These are phyloP conservation scores for Cutaneotrichosporon arboriforme DNA, from an alignment of 1,284 basidiomycete species.

Conservation along the genomic window DNA sequence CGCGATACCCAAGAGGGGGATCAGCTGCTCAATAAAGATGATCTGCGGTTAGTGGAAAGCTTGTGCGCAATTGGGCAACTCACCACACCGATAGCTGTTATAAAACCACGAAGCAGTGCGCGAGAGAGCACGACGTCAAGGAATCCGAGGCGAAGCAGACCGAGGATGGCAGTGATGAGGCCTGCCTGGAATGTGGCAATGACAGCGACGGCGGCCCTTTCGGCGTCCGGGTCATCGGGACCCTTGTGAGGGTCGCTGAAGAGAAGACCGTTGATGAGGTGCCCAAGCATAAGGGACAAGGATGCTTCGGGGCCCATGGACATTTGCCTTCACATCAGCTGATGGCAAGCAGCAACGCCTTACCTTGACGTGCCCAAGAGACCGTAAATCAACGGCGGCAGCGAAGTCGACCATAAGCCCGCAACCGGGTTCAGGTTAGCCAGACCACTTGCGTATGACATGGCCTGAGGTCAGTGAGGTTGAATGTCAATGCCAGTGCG, in stretches of 20 bases:
- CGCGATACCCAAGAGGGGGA: slow-evolving; percentile 60
- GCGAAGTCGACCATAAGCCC: slow-evolving; percentile 76
- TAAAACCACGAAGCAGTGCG: slow-evolving; percentile 76
- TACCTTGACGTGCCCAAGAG: slow-evolving; percentile 69
- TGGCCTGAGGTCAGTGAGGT: slow-evolving; percentile 48
- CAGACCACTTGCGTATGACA: slow-evolving; percentile 83
- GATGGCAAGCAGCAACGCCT: slow-evolving; percentile 8
- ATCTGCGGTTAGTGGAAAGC: slow-evolving; percentile 28
- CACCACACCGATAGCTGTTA: slow-evolving; percentile 46
- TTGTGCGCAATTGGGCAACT: slow-evolving; percentile 25
- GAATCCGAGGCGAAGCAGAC: slow-evolving; percentile 84
- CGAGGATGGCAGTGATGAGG: slow-evolving; percentile 77
- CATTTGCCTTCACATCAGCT: slow-evolving; percentile 43
- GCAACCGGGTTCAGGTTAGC: slow-evolving; percentile 74
- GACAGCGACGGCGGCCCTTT: slow-evolving; percentile 57
- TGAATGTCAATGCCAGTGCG: background rate
- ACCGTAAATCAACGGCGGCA: slow-evolving; percentile 76
- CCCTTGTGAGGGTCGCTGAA: slow-evolving; percentile 59
- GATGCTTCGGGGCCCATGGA: slow-evolving; percentile 82
- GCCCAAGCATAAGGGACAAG: slow-evolving; percentile 79
- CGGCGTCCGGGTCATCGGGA: slow-evolving; percentile 51
- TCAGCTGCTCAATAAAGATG: slow-evolving; percentile 60
- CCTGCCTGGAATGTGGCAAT: slow-evolving; percentile 81
- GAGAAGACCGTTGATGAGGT: slow-evolving; percentile 67
- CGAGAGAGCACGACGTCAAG: slow-evolving; percentile 90